phyloP scores from a whole-genome alignment of 331 rosid genomes.

The Acacia pycnantha region DNA sequence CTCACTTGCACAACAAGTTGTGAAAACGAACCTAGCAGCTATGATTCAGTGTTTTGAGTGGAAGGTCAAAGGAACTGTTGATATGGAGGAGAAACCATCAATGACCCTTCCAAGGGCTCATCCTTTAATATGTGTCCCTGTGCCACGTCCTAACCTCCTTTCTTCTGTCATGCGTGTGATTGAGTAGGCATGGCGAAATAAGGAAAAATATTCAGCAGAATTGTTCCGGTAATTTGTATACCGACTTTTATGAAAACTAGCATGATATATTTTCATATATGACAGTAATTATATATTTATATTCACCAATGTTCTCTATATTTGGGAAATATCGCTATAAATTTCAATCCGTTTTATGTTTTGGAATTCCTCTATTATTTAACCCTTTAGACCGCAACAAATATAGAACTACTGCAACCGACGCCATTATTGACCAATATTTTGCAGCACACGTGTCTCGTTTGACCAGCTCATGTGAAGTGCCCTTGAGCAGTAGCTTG shows the following conservation, averaged over 20 bases:
- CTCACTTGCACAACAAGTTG: constrained; percentile 46
- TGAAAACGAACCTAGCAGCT: constrained; percentile 47
- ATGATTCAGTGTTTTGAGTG: constrained; percentile 75
- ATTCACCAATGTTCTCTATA: no score
- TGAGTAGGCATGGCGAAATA: neutral
- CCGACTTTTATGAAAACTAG: neutral
- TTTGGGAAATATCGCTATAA: neutral
- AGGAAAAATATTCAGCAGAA: neutral
- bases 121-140: constrained; percentile 43
- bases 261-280: neutral
- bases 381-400: no score
- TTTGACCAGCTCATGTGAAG: no score
- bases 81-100: constrained; percentile 44
- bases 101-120: constrained; percentile 49
- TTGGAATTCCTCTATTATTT: neutral
- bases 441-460: no score
- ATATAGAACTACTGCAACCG: neutral
- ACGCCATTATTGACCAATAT: no score
- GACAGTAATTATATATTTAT: no score
- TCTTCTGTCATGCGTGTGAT: neutral
- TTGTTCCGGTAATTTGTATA: neutral
- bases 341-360: neutral
- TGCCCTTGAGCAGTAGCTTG: no score
- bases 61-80: constrained; percentile 41
- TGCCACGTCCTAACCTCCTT: constrained; percentile 33